Evolutionary conservation across 2,329 filamentous ascomycete species (phyloP).

Genomic region (Pseudogymnoascus sp.): DNA sequence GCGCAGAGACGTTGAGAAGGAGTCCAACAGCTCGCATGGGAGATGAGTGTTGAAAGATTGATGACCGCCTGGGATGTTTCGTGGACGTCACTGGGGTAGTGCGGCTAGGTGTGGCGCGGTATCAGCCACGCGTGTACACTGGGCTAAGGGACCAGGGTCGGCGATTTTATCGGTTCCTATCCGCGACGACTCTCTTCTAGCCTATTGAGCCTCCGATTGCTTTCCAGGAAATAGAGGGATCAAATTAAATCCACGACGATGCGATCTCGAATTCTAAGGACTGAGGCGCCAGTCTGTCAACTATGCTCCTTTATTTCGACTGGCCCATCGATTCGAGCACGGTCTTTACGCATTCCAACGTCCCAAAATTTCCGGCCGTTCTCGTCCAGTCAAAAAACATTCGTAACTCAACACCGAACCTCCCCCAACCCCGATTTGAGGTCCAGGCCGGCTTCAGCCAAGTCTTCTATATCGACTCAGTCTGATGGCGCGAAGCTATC

Average conservation of each 20-base stretch:
- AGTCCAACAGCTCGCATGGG: neutral
- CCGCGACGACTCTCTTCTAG: constrained; percentile 3
- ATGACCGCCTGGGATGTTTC: constrained; percentile 9
- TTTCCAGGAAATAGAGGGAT: neutral
- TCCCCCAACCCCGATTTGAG: neutral
- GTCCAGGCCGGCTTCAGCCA: neutral
- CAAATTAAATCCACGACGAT: constrained; percentile 25
- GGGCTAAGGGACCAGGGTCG: constrained; percentile 5
- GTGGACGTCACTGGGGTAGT: constrained; percentile 9
- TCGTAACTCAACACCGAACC: constrained; percentile 11
- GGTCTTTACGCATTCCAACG: constrained; percentile 15
- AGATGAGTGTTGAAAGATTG: constrained; percentile 3
- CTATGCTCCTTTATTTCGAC: constrained; percentile 34
- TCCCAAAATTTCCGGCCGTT: constrained; percentile 18
- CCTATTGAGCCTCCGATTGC: neutral
- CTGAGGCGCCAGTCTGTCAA: constrained; percentile 36
- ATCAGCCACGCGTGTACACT: constrained; percentile 3
- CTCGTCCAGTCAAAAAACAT: constrained; percentile 17
- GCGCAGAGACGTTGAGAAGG: neutral
- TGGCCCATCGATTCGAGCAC: constrained; percentile 9
- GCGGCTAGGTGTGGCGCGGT: constrained; percentile 9
- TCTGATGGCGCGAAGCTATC: neutral
- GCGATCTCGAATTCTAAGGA: constrained; percentile 32
- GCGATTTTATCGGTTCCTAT: constrained; percentile 2
- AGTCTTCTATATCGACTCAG: neutral